Evolutionary conservation across 73 alveolate species (phyloP).

Genomic region (Paramecium octaurelia): DNA sequence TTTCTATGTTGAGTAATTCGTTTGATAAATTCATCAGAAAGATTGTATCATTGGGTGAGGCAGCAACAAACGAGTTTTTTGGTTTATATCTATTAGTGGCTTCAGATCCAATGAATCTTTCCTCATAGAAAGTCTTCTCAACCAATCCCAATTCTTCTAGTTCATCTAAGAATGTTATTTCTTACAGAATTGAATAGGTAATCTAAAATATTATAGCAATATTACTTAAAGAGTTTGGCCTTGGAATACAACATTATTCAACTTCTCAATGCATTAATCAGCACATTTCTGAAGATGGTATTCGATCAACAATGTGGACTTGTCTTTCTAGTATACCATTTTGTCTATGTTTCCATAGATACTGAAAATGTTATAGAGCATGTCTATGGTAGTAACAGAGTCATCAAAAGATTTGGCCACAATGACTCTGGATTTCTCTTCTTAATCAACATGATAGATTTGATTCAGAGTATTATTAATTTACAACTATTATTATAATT

Average conservation of each 20-base stretch:
- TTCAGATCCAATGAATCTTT: slow-evolving; percentile 38
- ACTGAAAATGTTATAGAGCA: slow-evolving; percentile 25
- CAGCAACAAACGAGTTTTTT: slow-evolving; percentile 32
- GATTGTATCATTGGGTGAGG: slow-evolving; percentile 42
- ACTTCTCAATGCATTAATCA: slow-evolving; percentile 17
- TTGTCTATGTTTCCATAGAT: slow-evolving; percentile 29
- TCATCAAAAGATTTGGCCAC: slow-evolving; percentile 17
- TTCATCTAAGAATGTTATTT: background rate
- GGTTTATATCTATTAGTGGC: slow-evolving; percentile 20
- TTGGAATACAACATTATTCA: background rate
- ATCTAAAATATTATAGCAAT: background rate
- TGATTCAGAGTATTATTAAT: background rate
- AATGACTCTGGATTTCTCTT: slow-evolving; percentile 1
- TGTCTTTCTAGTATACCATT: slow-evolving; percentile 25
- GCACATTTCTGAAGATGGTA: slow-evolving; percentile 28
- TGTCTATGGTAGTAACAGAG: background rate
- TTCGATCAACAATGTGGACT: background rate
- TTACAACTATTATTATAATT: background rate
- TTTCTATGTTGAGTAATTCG: background rate
- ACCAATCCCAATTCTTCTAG: background rate
- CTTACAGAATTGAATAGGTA: background rate
- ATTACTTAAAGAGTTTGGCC: background rate
- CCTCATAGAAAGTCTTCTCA: slow-evolving; percentile 7
- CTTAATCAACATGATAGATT: background rate
- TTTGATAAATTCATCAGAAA: slow-evolving; percentile 24